Evolutionary conservation across 73 alveolate species (phyloP), one percentile per base, ranked within the genome.

Genomic region (Tetrahymena borealis): DNA sequence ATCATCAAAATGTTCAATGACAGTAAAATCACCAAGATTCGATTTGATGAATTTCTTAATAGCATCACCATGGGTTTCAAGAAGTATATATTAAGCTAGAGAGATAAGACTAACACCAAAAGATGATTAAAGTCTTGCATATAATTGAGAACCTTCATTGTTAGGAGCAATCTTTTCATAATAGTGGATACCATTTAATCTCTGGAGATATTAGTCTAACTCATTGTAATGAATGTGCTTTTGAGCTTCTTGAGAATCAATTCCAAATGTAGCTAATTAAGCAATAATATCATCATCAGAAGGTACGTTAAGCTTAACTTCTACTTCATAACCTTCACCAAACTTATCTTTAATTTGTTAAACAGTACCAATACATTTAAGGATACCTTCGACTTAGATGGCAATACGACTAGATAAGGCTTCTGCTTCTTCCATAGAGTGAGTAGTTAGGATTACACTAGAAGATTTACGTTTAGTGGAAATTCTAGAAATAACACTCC

Each of bases 341-440:
- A 94, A 98, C 90, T 96, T 97, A 94, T 96, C 97, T 94, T 97
- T 98, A 36, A 98, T 96, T 91, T 98, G 98, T 93, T 97, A 94
- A 12, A 98, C 97, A 4, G 99, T 91, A 2, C 99, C 99, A 91
- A 96, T 91, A 93, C 99, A 98, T 32, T 97, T 96, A 91, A 98
- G 96, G 90, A 95, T 95, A 10, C 99, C 99, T 78, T 94, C 96
- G 11, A 98, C 99, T 98, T 97, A 96, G 90, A 98, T 98, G 18
- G 99, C 99, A 96, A 98, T 98, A 78, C 97, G 97, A 28, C 97
- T 95, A 38, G 97, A 94, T 35, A 97, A 92, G 7, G 99, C 98
- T 93, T 98, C 99, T 39, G 99, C 99, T 97, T 98, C 99, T 93
- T 98, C 99, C 99, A 98, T 98, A 1, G 99, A 98, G 91, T 98